Evolutionary conservation across 345 rosid genomes (phyloP), one percentile per base, ranked within the genome.

Genomic region (Geranium rotundifolium): DNA sequence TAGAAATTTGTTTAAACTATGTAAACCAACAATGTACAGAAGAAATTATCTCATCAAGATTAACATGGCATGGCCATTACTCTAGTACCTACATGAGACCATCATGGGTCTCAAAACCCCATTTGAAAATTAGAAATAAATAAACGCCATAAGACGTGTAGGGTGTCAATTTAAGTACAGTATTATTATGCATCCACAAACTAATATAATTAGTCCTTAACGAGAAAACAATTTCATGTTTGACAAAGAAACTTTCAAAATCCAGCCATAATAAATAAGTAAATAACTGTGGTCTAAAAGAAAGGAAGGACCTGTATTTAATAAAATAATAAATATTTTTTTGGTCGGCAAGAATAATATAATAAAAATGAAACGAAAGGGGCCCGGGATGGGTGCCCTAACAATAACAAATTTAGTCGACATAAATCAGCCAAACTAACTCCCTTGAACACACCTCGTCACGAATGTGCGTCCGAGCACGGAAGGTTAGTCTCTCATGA

Each of bases 381-480:
- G 27, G 27, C 27, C 27, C 27, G 2, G 27, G 27, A 23, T 23
- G 27, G 27, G 27, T 2, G 2, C 27, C 27, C 27, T 23, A 23
- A 23, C 27, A 23, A 23, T 23, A 23, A 23, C 2, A 23, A 23
- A 23, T 46, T 0, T 14, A 46, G 52, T 46, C 8, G 15, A 7
- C 15, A 54, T 17, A 14, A 49, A n/a, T 27, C 10, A 57, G 60
- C 23, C 12, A 29, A 12, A 19, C 12, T 49, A 56, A 23, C 52
- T 56, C 54, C 63, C 54, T 62, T 56, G 18, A 62, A 57, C 67
- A 27, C 59, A 90, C 99, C 93, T 93, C 99, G 67, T 90, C 99
- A 64, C 95, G 81, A 58, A 93, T 90, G 77, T 93, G 80, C 27
- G 97, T 90, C 73, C 99, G 89, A 75, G 97, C 96, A 75, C 96